Evolutionary conservation across 345 rosid species (phyloP).

Genomic region (Hevea brasiliensis): DNA sequence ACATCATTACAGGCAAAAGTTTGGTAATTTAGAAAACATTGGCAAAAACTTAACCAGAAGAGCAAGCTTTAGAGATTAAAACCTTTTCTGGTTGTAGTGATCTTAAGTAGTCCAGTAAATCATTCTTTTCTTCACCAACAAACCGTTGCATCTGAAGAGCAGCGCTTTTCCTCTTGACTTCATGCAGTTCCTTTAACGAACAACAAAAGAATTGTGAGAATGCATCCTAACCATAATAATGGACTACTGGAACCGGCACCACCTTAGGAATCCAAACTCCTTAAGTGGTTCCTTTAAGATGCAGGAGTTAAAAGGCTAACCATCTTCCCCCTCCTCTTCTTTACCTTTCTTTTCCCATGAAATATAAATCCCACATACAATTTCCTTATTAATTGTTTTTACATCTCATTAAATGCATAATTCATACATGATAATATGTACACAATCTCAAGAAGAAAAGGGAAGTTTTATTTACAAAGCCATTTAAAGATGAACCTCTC

Average conservation of each 20-base stretch:
- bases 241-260: not conserved
- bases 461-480: not conserved
- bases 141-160: constrained; percentile 99
- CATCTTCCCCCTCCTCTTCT: not conserved
- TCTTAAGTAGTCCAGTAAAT: constrained; percentile 88
- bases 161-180: constrained; percentile 76
- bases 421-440: no score
- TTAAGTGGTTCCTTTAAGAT: not conserved
- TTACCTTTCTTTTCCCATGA: no score
- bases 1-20: constrained; percentile 1
- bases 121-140: constrained; percentile 98
- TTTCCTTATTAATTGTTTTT: no score
- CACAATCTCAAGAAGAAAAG: no score
- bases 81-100: constrained; percentile 97
- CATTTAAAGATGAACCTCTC: not conserved
- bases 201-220: constrained; percentile 18
- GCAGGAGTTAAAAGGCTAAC: not conserved
- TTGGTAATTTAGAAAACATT: not conserved
- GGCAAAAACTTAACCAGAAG: not conserved
- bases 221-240: constrained; percentile 2
- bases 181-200: constrained; percentile 68
- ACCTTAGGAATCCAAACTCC: no score
- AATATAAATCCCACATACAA: no score
- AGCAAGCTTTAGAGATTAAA: constrained; percentile 5
- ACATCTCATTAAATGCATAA: not conserved